Evolutionary conservation across 176 grass and related monocot genomes (phyloP), one percentile per base, ranked within the genome.

Genomic region (Zoysia japonica): DNA sequence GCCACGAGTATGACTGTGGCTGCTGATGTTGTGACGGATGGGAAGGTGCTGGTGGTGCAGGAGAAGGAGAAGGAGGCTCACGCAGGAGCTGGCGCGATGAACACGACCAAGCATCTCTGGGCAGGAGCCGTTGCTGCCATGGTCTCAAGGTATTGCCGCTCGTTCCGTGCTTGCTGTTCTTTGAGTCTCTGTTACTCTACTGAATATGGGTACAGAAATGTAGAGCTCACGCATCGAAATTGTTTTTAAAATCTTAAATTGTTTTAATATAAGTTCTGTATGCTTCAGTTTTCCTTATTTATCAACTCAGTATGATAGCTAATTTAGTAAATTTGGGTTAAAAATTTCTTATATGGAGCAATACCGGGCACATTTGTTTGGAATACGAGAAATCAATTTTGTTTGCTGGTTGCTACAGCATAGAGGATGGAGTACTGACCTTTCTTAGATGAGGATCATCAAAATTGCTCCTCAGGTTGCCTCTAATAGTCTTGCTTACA

Each of bases 21-120:
- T 69, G 61, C 42, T 69, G 87, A 75, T 67, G 45, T 19, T 37
- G 55, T 72, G 52, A 47, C 80, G 60, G 74, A 82, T 40, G 78
- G 75, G 65, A 57, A 77, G 15, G 52, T 74, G 38, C 70, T 81
- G 13, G 48, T 71, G 48, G 67, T 83, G 71, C 47, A 47, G 38
- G 81, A 83, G 55, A 61, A 66, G 61, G 35, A 70, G 40, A 65
- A 78, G 72, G 84, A 78, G 38, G 71, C 38, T 19, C 57, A 36
- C n/a, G 75, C 90, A 14, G 86, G 89, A n/a, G 88, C 88, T 2
- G 88, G 82, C 5, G 88, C 92, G 37, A 78, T 96, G 82, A 99
- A 96, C 80, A 89, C 71, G 41, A 93, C 92, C 11, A 93, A 99
- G 45, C 92, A 99, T 89, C 87, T 99, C 49, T 99, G 92, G 90